Evolutionary conservation across 371 early-diverging fungal species (phyloP).

Genomic region (Mucor racemosus): DNA sequence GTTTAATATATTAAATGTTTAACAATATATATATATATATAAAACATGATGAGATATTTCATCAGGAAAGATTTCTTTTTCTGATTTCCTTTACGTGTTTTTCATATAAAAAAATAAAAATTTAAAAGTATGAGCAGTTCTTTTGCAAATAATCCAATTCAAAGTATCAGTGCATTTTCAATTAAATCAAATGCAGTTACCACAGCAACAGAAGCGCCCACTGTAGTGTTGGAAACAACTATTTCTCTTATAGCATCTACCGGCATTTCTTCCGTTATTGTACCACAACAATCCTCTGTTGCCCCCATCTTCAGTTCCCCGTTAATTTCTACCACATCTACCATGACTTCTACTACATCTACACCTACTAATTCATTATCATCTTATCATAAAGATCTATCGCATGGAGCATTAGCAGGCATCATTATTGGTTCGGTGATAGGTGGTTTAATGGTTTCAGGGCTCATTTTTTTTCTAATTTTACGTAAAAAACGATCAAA

Average conservation of each 20-base stretch:
- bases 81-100: background rate
- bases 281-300: background rate
- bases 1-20: background rate
- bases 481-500: background rate
- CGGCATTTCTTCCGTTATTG: background rate
- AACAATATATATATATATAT: background rate
- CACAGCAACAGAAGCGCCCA: background rate
- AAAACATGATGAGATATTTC: background rate
- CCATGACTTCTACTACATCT: background rate
- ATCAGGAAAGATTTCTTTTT: background rate
- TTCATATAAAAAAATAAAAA: background rate
- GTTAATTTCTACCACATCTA: background rate
- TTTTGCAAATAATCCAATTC: slow-evolving; percentile 6
- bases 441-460: background rate
- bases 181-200: slow-evolving; percentile 4
- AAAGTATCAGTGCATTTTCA: slow-evolving; percentile 7
- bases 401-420: background rate
- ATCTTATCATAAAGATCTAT: background rate
- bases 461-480: background rate
- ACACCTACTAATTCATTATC: background rate
- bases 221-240: background rate
- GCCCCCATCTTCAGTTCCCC: background rate
- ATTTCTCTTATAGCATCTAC: background rate
- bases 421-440: background rate
- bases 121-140: slow-evolving; percentile 2